A percentile compares a stretch with the other conserved stretches of the same genome.
phyloP scores from a whole-genome alignment of 1,284 basidiomycete genomes.

The Tremellales sp. region DNA sequence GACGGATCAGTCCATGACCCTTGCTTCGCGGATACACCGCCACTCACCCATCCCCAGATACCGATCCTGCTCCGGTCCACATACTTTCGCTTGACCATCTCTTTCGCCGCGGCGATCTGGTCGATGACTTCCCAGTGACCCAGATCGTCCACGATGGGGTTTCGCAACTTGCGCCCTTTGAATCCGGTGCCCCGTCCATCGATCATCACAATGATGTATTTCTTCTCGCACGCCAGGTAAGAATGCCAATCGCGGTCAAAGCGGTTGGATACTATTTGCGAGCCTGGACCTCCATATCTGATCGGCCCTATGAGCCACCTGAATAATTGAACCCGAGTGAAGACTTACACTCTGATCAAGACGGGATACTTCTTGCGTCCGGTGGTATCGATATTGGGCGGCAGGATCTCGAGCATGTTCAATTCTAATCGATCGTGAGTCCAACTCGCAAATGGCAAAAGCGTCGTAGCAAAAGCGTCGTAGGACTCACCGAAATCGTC shows the following conservation, averaged over 20 bases:
- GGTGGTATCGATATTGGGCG: conserved; percentile 84
- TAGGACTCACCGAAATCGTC: conserved; percentile 69
- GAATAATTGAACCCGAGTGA: conserved; percentile 1
- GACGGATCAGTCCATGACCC: conserved; percentile 8
- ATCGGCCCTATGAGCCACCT: conserved; percentile 2
- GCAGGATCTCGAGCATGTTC: conserved; percentile 84
- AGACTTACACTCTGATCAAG: conserved; percentile 71
- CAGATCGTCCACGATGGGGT: conserved; percentile 76
- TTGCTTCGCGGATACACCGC: not conserved
- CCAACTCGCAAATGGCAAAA: not conserved
- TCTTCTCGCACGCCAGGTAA: conserved; percentile 73
- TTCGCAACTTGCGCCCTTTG: conserved; percentile 76
- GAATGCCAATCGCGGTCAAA: conserved; percentile 80
- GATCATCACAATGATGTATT: conserved; percentile 81
- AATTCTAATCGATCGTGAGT: conserved; percentile 55
- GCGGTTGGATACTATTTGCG: conserved; percentile 66
- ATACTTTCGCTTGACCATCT: conserved; percentile 48
- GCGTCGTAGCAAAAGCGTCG: no score
- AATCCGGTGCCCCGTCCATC: conserved; percentile 94
- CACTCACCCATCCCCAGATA: conserved; percentile 90
- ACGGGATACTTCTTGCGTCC: conserved; percentile 92
- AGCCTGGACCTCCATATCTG: conserved; percentile 86
- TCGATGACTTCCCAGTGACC: conserved; percentile 83
- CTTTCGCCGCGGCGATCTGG: conserved; percentile 72
- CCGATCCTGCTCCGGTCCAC: conserved; percentile 69